Percentiles rank a stretch among this genome's conserved stretches.
phyloP scores from a whole-genome alignment of 306 rosid species.

The Acacia acuminata region DNA sequence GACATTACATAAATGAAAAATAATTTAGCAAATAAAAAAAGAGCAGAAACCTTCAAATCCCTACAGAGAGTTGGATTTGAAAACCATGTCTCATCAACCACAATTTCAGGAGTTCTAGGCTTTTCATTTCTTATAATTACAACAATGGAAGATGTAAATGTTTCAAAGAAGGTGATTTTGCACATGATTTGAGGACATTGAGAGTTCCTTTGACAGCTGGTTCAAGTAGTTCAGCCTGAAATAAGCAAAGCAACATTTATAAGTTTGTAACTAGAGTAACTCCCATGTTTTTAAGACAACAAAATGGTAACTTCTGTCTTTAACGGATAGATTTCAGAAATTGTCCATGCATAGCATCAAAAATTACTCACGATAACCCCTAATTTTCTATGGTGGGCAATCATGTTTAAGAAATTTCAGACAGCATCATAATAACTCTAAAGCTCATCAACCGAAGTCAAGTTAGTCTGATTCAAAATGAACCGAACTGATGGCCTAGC shows the following conservation, averaged over 20 bases:
- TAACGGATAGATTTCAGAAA: neutral
- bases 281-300: neutral
- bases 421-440: neutral
- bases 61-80: conserved; percentile 36
- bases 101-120: neutral
- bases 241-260: conserved; percentile 10
- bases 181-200: conserved; percentile 48
- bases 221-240: conserved; percentile 44
- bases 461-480: no score
- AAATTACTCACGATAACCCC: neutral
- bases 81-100: conserved; percentile 51
- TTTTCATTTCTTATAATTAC: conserved; percentile 21
- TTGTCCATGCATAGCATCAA: neutral
- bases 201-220: conserved; percentile 50
- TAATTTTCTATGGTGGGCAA: neutral
- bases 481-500: neutral
- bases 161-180: conserved; percentile 39
- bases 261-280: neutral
- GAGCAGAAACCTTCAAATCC: conserved; percentile 30
- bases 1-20: neutral
- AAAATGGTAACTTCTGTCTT: neutral
- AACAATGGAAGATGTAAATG: conserved; percentile 43
- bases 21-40: neutral
- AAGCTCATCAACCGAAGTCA: no score
- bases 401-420: neutral